Base-by-base conservation (phyloP, 2,329 filamentous ascomycete species). In the Penicillium sp. region DNA sequence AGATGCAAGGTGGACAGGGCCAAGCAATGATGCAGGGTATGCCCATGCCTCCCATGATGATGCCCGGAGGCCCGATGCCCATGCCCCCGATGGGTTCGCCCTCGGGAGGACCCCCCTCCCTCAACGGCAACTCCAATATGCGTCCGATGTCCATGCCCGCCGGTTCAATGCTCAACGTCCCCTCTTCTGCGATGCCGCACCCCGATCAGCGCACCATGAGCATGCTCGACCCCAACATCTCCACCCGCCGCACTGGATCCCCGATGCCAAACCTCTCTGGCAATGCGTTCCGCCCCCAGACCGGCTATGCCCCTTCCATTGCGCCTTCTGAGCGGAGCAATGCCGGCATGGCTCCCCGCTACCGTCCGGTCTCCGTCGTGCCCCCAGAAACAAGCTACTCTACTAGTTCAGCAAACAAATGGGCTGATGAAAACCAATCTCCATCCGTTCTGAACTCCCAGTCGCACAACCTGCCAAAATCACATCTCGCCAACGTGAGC, bases 271-370 rank as follows among this genome's bases (percentile, higher is more conserved):
- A 73, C 47, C 53, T 68, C 2, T 65, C 72, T 7, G 60, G 63
- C 52, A 52, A 57, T 52, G 39, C 61, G 57, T 52, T 67, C 69
- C 42, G 60, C 55, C 53, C 65, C 62, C 48, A 55, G 59, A 50
- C 57, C 54, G 72, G 83, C 8, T 97, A 97, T 73, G 83, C 92
- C 1, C 86, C 92, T 1, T 97, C 93, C 1, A 96, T 99, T 62
- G 93, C 94, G 2, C 94, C 94, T 1, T 96, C 91, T 5, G 94
- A 97, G 76, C 88, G 94, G 57, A 97, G 92, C 79, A 97, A 95
- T 71, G 79, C 97, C 57, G 94, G 94, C 14, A 82, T 96, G 48
- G 92, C 94, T 8, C 88, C 90, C 31, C 86, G 94, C 42, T 99
- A 99, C 75, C 85, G 94, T 43, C 92, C 94, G 1, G 93, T 97